Conservation (phyloP, 2,329 filamentous ascomycete species). For the Colletotrichum lupini region DNA sequence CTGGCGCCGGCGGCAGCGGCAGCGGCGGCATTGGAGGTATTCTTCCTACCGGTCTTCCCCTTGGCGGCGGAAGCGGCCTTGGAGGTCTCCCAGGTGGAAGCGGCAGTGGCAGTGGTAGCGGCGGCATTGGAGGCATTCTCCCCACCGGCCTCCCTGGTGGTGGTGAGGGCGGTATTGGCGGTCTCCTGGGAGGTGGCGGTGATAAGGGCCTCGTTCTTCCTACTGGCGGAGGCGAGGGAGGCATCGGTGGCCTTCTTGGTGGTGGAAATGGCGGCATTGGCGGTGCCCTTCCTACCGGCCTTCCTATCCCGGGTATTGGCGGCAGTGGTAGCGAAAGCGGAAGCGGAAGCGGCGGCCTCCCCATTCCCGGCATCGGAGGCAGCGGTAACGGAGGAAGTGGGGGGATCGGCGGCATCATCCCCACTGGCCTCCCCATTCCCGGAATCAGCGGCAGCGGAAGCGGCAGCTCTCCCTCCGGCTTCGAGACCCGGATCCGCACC, state of each 20-base stretch:
- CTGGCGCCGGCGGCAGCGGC: background rate
- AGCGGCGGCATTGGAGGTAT: too few species aligned
- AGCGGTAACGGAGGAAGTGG: background rate
- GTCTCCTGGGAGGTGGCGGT: too few species aligned
- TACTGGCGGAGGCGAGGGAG: too few species aligned
- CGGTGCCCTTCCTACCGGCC: background rate
- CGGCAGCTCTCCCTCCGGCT: background rate
- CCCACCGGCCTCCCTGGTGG: background rate
- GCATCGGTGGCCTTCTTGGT: background rate
- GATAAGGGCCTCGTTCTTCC: too few species aligned
- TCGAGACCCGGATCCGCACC: slow-evolving; percentile 10
- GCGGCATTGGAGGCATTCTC: background rate
- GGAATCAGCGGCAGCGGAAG: background rate
- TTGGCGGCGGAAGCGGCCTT: too few species aligned
- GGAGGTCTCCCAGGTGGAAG: too few species aligned
- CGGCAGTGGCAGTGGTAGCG: background rate
- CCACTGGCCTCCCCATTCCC: background rate
- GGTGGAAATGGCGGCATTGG: background rate
- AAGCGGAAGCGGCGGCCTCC: background rate
- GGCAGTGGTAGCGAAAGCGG: background rate
- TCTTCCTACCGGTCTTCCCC: background rate
- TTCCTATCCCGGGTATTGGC: background rate
- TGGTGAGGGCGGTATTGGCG: background rate
- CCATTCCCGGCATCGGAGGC: background rate
- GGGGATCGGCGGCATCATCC: too few species aligned